Evolutionary conservation across 768 basidiomycete species (phyloP).

Genomic region (Sarcodon aspratus): DNA sequence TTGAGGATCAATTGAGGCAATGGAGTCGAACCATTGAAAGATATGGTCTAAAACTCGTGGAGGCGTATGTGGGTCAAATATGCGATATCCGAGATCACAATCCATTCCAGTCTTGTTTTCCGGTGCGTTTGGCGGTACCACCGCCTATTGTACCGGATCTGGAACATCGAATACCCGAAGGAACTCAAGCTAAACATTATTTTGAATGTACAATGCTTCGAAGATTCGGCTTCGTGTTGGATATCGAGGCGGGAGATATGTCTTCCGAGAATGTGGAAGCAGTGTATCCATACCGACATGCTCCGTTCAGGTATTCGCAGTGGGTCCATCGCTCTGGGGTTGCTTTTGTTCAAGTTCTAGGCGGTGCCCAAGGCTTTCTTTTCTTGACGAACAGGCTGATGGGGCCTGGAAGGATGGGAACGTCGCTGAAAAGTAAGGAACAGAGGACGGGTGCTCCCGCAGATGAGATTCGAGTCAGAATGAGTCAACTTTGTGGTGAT

Average conservation of each 20-base stretch:
- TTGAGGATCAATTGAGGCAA: constrained; percentile 77
- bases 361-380: constrained; percentile 68
- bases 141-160: constrained; percentile 65
- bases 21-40: constrained; percentile 80
- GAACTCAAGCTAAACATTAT: constrained; percentile 53
- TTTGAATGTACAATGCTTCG: constrained; percentile 74
- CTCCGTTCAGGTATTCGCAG: constrained; percentile 73
- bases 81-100: constrained; percentile 76
- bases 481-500: constrained; percentile 61
- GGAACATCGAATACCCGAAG: constrained; percentile 56
- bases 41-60: constrained; percentile 86
- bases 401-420: constrained; percentile 54
- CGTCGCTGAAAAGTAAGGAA: constrained; percentile 40
- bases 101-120: constrained; percentile 86
- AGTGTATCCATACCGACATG: constrained; percentile 80
- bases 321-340: constrained; percentile 87
- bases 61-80: constrained; percentile 89
- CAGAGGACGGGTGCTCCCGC: constrained; percentile 46
- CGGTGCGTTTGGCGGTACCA: constrained; percentile 62
- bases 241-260: constrained; percentile 65
- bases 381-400: constrained; percentile 86
- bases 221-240: constrained; percentile 73
- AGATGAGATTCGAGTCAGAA: constrained; percentile 44
- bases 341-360: constrained; percentile 83
- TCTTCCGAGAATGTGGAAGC: constrained; percentile 80